These are phyloP conservation scores for sorghum (Sorghum bicolor) DNA, from an alignment of 176 grass and related monocot genomes.

Conservation along the genomic window DNA sequence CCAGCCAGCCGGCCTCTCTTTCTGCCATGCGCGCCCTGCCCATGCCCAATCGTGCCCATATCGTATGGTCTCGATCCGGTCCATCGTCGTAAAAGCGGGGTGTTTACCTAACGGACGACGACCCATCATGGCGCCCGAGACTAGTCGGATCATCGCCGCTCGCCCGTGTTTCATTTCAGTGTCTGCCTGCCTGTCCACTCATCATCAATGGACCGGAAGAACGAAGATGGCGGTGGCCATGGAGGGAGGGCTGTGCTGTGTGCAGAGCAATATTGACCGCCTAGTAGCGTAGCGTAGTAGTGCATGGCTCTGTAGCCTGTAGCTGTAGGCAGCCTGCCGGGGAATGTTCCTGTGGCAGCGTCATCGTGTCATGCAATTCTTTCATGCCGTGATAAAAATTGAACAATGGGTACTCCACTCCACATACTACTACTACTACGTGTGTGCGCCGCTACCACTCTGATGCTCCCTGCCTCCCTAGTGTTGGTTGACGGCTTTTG, in stretches of 20 bases:
- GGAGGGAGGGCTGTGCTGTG: background rate
- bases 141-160: background rate
- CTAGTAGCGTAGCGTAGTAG: too few species aligned
- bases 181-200: background rate
- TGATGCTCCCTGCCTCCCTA: background rate
- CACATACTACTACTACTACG: too few species aligned
- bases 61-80: background rate
- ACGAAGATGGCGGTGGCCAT: background rate
- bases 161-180: background rate
- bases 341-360: background rate
- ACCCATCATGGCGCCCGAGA: background rate
- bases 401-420: background rate
- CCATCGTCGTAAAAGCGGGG: conserved; percentile 2
- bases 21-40: too few species aligned
- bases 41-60: conserved; percentile 31
- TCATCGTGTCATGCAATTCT: too few species aligned
- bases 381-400: too few species aligned
- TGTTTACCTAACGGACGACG: background rate
- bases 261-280: background rate
- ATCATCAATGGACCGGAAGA: background rate
- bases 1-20: conserved; percentile 19
- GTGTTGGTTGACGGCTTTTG: background rate
- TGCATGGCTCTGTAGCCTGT: background rate
- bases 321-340: too few species aligned
- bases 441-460: background rate